These are phyloP conservation scores for Wallacemonas sp. DNA, from an alignment of 208 protist genomes.

Conservation along the genomic window DNA sequence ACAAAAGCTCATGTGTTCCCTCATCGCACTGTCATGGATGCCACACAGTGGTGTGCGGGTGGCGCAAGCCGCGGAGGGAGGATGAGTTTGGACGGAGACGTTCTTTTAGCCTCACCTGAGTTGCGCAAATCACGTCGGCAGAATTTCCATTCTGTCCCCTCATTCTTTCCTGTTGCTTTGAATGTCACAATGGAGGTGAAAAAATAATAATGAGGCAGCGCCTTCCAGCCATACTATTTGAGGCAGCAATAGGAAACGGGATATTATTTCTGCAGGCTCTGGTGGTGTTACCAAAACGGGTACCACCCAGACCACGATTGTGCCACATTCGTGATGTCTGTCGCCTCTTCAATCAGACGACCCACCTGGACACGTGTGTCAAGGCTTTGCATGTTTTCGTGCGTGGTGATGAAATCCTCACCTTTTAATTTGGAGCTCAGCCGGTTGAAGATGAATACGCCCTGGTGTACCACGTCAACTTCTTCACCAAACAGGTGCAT, in stretches of 20 bases:
- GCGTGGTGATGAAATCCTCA: slow-evolving; percentile 55
- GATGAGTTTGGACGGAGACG: too few species aligned
- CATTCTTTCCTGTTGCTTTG: too few species aligned
- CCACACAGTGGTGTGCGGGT: too few species aligned
- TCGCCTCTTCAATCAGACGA: slow-evolving; percentile 84
- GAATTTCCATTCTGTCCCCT: too few species aligned
- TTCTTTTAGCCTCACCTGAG: too few species aligned
- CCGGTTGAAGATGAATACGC: slow-evolving; percentile 76
- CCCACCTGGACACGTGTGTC: slow-evolving; percentile 79
- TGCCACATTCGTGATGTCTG: slow-evolving; percentile 81
- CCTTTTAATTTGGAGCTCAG: slow-evolving; percentile 86
- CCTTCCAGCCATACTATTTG: background rate
- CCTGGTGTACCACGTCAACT: slow-evolving; percentile 81
- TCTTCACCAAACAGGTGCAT: slow-evolving; percentile 62
- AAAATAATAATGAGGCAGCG: background rate
- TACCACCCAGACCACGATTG: slow-evolving; percentile 92
- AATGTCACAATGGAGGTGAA: slow-evolving; percentile 3
- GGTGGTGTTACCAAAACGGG: slow-evolving; percentile 76
- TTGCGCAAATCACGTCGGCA: too few species aligned
- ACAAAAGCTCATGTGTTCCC: too few species aligned
- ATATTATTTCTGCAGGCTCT: background rate
- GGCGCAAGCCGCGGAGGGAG: too few species aligned
- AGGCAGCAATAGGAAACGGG: slow-evolving; percentile 9
- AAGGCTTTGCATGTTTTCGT: slow-evolving; percentile 30
- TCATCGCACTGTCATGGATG: too few species aligned